phyloP scores from a whole-genome alignment of 371 early-diverging fungal genomes.

The Rhizopus arrhizus region DNA sequence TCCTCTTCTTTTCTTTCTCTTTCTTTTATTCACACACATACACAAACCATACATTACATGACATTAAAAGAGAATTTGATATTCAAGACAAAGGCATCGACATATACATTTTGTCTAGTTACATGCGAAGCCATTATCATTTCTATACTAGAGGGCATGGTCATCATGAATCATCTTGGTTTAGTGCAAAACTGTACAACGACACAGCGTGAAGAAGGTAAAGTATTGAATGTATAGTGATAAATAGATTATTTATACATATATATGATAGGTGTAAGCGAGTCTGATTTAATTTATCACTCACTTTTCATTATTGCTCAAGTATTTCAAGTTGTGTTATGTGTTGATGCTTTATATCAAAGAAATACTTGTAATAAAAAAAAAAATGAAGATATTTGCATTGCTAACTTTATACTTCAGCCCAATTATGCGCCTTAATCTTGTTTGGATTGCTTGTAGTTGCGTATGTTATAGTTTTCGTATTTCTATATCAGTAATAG shows the following conservation, averaged over 20 bases:
- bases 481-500: background rate
- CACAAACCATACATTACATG: background rate
- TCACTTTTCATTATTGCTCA: constrained; percentile 51
- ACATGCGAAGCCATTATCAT: constrained; percentile 42
- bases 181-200: constrained; percentile 39
- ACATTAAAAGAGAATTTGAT: constrained; percentile 17
- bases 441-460: constrained; percentile 50
- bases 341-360: constrained; percentile 49
- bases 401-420: constrained; percentile 18
- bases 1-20: constrained; percentile 1
- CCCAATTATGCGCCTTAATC: constrained; percentile 46
- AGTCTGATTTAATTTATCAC: constrained; percentile 59
- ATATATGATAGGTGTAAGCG: constrained; percentile 41
- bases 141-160: constrained; percentile 47
- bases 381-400: constrained; percentile 1
- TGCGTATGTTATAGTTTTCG: background rate
- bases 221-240: background rate
- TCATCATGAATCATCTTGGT: constrained; percentile 43
- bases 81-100: constrained; percentile 40
- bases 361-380: constrained; percentile 47
- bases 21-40: background rate
- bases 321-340: constrained; percentile 50
- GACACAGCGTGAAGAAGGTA: constrained; percentile 15
- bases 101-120: constrained; percentile 32
- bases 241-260: too few species aligned